Evolutionary conservation across 1,284 basidiomycete genomes (phyloP).

Genomic region (Trametes versicolor): DNA sequence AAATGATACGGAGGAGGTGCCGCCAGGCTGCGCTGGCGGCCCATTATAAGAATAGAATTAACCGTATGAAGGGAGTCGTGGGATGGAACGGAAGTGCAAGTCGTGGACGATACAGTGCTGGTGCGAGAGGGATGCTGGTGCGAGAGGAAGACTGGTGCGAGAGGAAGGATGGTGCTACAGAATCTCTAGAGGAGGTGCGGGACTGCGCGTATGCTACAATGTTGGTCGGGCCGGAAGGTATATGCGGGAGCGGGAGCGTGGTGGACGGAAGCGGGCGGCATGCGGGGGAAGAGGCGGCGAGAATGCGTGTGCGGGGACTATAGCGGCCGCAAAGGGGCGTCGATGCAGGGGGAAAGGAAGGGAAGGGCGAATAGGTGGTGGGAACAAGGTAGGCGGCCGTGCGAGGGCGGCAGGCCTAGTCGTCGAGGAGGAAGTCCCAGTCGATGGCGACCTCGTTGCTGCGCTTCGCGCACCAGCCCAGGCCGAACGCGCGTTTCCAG

Average conservation of each 20-base stretch:
- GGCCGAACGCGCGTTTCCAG: conserved; percentile 69
- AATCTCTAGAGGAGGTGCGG: conserved; percentile 14
- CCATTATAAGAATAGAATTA: conserved; percentile 35
- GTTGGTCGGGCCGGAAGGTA: conserved; percentile 15
- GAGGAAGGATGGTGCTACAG: conserved; percentile 34
- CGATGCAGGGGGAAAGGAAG: conserved; percentile 12
- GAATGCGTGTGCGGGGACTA: conserved; percentile 15
- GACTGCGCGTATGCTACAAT: conserved; percentile 36
- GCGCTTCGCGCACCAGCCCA: conserved; percentile 58
- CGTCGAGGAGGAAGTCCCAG: conserved; percentile 83
- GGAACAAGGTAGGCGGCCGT: not conserved
- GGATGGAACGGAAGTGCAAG: conserved; percentile 3
- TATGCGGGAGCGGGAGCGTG: conserved; percentile 7
- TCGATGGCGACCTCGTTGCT: conserved; percentile 65
- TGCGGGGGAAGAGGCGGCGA: conserved; percentile 14
- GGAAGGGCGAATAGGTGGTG: not conserved
- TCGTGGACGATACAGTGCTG: conserved; percentile 7
- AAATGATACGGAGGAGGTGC: not conserved
- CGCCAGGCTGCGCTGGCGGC: conserved; percentile 19
- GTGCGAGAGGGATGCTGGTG: conserved; percentile 9
- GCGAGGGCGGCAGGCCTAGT: conserved; percentile 48
- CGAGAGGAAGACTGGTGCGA: too few relatives aligned
- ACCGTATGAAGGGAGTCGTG: conserved; percentile 21
- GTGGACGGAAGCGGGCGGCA: conserved; percentile 10
- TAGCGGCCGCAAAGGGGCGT: conserved; percentile 10